Evolutionary conservation across 2,329 filamentous ascomycete species (phyloP), one percentile per base, ranked within the genome.

Genomic region (Ophiosphaerella narmari): DNA sequence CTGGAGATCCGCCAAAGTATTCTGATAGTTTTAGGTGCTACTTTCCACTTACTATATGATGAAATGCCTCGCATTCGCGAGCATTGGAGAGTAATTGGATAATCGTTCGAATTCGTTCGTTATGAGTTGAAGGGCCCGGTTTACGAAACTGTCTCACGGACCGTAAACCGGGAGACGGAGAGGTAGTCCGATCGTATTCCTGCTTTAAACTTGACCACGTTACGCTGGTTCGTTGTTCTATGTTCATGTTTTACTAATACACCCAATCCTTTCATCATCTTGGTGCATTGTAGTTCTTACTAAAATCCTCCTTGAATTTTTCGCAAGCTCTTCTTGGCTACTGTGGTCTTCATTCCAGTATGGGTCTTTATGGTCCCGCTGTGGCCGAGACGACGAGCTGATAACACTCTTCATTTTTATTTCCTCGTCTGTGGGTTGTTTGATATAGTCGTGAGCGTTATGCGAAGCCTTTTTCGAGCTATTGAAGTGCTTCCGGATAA

Each of bases 271-370:
- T 29, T 52, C 43, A n/a, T 48, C 8, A 16, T 43, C 26, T 9
- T 47, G 39, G 7, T 50, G 50, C n/a, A 55, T 18, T 8, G 42
- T 54, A 6, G 43, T 58, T 26, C 52, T 55, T 2, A 59, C 43
- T 8, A 47, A 16, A 13, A 59, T 57, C 4, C 33, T 32, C 8
- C 39, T 44, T 3, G 41, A 18, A 8, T 37, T 50, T 6, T 41
- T 48, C n/a, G 47, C 46, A 12, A 59, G 44, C 35, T 52, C 51
- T 35, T 55, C 53, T 21, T 60, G 60, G 31, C 56, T 59, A 13
- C 43, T 54, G 18, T 52, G 21, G 14, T 14, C 34, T 33, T 62
- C 52, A 8, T 51, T 41, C 44, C 46, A 55, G 8, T 39, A 50
- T 1, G 13, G 16, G 14, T 55, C 47, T 1, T 16, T 37, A 7